Evolutionary conservation across 2,329 filamentous ascomycete genomes (phyloP).

Genomic region (Coniochaeta ligniaria): DNA sequence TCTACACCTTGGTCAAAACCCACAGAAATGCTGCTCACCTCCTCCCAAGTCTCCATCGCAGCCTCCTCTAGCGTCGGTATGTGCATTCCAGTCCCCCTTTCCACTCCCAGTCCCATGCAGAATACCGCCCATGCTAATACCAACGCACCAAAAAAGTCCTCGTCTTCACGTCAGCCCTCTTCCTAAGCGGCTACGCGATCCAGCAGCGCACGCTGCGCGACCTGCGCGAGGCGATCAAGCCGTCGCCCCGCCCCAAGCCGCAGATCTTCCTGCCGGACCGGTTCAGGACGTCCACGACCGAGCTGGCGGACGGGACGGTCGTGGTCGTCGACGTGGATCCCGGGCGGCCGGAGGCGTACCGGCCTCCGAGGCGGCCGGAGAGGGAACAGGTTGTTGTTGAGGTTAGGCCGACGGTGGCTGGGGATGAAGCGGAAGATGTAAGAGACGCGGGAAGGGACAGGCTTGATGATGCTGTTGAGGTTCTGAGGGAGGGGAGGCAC

Average conservation of each 20-base stretch:
- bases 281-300: constrained; percentile 36
- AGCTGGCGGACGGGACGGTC: constrained; percentile 38
- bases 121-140: no score
- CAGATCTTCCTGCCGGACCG: constrained; percentile 43
- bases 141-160: constrained; percentile 53
- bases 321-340: constrained; percentile 26
- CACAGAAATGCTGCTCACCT: constrained; percentile 51
- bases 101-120: not conserved
- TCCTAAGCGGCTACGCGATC: constrained; percentile 79
- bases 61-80: constrained; percentile 58
- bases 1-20: no score
- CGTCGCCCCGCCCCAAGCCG: constrained; percentile 37
- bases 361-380: constrained; percentile 15
- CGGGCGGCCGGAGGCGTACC: constrained; percentile 10
- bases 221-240: constrained; percentile 66
- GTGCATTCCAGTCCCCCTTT: constrained; percentile 13
- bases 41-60: constrained; percentile 62
- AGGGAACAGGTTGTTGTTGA: constrained; percentile 22
- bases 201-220: constrained; percentile 80
- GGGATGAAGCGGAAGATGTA: not conserved
- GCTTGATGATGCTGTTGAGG: not conserved
- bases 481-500: not conserved
- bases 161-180: constrained; percentile 73
- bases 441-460: not conserved
- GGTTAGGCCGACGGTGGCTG: constrained; percentile 23